Evolutionary conservation across 2,329 filamentous ascomycete genomes (phyloP).

Genomic region (Colletotrichum gloeosporioides): DNA sequence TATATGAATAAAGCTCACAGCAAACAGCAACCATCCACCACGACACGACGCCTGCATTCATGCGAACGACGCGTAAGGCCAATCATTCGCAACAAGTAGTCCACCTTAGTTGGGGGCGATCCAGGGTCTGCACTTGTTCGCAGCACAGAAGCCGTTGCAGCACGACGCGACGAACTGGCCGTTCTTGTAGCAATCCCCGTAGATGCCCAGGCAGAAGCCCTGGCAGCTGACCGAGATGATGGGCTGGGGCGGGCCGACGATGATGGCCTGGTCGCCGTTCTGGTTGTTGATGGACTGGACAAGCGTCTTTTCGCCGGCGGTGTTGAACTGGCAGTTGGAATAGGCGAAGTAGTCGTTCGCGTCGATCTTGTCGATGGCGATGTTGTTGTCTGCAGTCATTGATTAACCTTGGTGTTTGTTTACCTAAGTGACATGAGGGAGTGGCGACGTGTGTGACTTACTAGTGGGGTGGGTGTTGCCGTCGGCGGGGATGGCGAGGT

Average conservation of each 20-base stretch:
- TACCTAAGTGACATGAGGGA: background rate
- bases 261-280: conserved; percentile 43
- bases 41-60: background rate
- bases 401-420: background rate
- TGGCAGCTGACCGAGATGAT: conserved; percentile 47
- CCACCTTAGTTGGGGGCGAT: background rate
- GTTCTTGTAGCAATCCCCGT: conserved; percentile 41
- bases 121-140: conserved; percentile 45
- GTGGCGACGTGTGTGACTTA: conserved; percentile 24
- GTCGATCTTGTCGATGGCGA: conserved; percentile 45
- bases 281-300: conserved; percentile 30
- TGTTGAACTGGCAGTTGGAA: conserved; percentile 48
- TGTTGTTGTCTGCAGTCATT: conserved; percentile 37
- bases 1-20: background rate
- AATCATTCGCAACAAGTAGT: accelerated
- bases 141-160: conserved; percentile 50
- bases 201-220: conserved; percentile 46
- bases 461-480: conserved; percentile 41
- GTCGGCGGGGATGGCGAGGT: conserved; percentile 46
- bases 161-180: conserved; percentile 43
- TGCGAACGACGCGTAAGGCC: background rate
- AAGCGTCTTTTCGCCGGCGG: conserved; percentile 35
- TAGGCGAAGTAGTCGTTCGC: conserved; percentile 48
- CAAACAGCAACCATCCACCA: background rate
- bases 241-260: conserved; percentile 49